phyloP scores from a whole-genome alignment of 306 rosid genomes.

The Leucaena leucocephala region DNA sequence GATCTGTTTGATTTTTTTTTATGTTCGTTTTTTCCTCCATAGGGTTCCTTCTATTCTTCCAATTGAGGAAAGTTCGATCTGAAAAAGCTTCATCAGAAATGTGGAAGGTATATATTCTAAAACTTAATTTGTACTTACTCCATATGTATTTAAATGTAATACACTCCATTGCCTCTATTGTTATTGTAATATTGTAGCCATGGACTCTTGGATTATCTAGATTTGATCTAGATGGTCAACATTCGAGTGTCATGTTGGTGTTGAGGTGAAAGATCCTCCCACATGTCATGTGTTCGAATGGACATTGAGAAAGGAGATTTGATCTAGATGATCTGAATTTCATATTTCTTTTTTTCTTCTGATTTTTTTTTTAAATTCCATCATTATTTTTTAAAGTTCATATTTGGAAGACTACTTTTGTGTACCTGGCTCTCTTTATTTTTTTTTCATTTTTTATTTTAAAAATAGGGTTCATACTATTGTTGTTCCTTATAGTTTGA shows the following conservation, averaged over 20 bases:
- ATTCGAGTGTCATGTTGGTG: too few species aligned
- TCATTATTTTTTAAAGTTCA: not conserved
- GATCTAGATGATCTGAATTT: too few species aligned
- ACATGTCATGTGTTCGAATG: too few species aligned
- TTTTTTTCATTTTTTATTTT: too few species aligned
- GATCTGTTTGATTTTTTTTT: conserved; percentile 4
- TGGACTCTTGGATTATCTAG: not conserved
- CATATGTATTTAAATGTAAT: not conserved
- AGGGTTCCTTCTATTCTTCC: conserved; percentile 60
- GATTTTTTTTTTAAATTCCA: not conserved
- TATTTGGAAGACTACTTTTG: not conserved
- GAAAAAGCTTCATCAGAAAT: conserved; percentile 72
- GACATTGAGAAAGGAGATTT: too few species aligned
- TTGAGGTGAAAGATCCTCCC: too few species aligned
- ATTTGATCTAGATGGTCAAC: not conserved
- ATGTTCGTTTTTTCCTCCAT: conserved; percentile 4
- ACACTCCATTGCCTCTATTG: not conserved
- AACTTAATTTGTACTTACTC: not conserved
- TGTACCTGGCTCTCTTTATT: too few species aligned
- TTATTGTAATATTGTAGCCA: not conserved
- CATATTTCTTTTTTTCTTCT: not conserved
- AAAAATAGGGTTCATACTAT: too few species aligned
- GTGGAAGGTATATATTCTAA: conserved; percentile 60
- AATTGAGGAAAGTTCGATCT: conserved; percentile 61
- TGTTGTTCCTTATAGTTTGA: too few species aligned